A percentile compares a stretch with the other conserved stretches of the same genome.
Evolutionary conservation across 495 filamentous ascomycete genomes (phyloP).

Genomic region (Jackrogersella minutella): DNA sequence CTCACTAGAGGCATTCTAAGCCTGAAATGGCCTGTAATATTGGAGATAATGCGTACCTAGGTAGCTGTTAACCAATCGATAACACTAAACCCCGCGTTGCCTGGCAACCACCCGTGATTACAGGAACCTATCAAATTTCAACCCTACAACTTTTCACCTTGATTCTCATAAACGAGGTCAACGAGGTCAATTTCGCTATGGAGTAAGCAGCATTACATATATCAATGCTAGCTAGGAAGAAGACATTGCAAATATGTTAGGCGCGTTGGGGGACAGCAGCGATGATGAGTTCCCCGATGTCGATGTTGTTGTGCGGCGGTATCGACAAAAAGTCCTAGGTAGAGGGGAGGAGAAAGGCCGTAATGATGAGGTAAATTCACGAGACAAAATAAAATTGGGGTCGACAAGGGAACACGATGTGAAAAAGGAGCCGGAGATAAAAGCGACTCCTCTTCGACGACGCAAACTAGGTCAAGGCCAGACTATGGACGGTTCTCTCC

Average conservation of each 20-base stretch:
- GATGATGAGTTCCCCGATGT: conserved; percentile 45
- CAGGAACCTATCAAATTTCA: conserved; percentile 17
- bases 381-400: background rate
- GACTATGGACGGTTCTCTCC: conserved; percentile 35
- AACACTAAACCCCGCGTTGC: conserved; percentile 27
- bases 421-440: background rate
- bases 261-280: conserved; percentile 13
- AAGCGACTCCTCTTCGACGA: conserved; percentile 35
- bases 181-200: background rate
- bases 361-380: conserved; percentile 3
- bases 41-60: background rate
- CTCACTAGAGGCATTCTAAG: no score
- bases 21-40: no score
- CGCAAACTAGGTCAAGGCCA: conserved; percentile 40
- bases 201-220: conserved; percentile 1
- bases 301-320: conserved; percentile 30
- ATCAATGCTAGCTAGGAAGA: background rate
- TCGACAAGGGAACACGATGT: background rate
- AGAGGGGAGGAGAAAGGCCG: background rate
- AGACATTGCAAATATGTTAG: conserved; percentile 15
- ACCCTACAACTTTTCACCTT: conserved; percentile 2
- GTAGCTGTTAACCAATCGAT: background rate
- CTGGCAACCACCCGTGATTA: conserved; percentile 35
- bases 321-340: conserved; percentile 19
- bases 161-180: background rate